Base-by-base conservation (phyloP, 768 basidiomycete genomes). In the Tremella mesenterica region DNA sequence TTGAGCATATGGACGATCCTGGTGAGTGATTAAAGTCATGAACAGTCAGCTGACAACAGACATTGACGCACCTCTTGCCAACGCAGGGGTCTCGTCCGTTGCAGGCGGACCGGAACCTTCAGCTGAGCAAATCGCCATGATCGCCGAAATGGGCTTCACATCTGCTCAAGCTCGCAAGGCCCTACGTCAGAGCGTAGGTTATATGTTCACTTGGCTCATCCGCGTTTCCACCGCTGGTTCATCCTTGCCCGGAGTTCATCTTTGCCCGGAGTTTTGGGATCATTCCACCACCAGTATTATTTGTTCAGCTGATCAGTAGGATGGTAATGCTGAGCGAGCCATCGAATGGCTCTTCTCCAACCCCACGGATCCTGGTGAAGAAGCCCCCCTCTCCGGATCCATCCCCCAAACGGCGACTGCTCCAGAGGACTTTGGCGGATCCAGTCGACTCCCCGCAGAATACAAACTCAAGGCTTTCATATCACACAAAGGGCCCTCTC, bases 261-360 rank as follows among this genome's bases (percentile, higher is more conserved):
- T 16, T 14, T 44, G 12, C 36, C 21, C 0, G 47, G 23, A 27
- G 18, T 6, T 7, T n/a, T n/a, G n/a, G n/a, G n/a, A n/a, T n/a
- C n/a, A n/a, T n/a, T n/a, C n/a, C n/a, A n/a, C n/a, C n/a, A n/a
- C n/a, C n/a, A n/a, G n/a, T n/a, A n/a, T n/a, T n/a, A n/a, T n/a
- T n/a, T n/a, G n/a, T n/a, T n/a, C n/a, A n/a, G n/a, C n/a, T n/a
- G n/a, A 9, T 16, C 25, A 29, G 0, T 63, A 89, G 87, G 77
- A 76, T 31, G 84, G 84, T 7, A 80, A 88, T 63, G 73, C 81
- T 0, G 90, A 92, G 62, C 83, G 88, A 21, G 92, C 93, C 0
- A 81, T 96, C 2, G 93, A 96, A 64, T 97, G 93, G 93, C 75
- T 97, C 20, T 96, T 97, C 77, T 87, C 80, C 53, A 89, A 97